Percentiles rank a stretch among this genome's conserved stretches.
These are phyloP conservation scores for Coelastrella sp. DNA, from an alignment of 139 green algal genomes.

Conservation along the genomic window DNA sequence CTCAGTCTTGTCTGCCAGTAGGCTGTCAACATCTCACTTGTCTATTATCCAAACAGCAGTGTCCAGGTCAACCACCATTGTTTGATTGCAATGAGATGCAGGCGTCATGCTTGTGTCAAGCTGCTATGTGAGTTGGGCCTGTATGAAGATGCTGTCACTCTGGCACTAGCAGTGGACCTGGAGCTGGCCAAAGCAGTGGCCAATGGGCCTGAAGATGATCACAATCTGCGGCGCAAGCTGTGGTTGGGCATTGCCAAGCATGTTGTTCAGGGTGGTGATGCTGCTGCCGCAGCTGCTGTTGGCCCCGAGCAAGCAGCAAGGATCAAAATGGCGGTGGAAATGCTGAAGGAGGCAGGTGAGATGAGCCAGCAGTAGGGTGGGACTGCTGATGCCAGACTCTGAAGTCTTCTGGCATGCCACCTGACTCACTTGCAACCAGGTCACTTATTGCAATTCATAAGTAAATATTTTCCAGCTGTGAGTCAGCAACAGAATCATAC, in stretches of 20 bases:
- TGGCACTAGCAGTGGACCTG: slow-evolving; percentile 82
- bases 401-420: not conserved
- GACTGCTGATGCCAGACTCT: not conserved
- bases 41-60: no score
- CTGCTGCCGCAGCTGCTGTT: not conserved
- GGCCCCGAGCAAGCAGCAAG: slow-evolving; percentile 55
- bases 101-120: slow-evolving; percentile 76
- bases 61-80: no score
- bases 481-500: not conserved
- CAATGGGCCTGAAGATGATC: slow-evolving; percentile 63
- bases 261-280: slow-evolving; percentile 70
- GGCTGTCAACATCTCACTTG: no score
- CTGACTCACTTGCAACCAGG: not conserved
- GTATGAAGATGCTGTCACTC: slow-evolving; percentile 85
- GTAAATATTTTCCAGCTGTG: not conserved
- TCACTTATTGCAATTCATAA: no score
- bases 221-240: slow-evolving; percentile 72
- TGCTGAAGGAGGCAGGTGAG: slow-evolving; percentile 75
- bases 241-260: slow-evolving; percentile 91
- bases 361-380: not conserved
- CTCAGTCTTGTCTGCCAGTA: no score
- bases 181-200: slow-evolving; percentile 86
- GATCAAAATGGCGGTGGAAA: slow-evolving; percentile 74
- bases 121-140: slow-evolving; percentile 86
- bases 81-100: slow-evolving; percentile 1